phyloP scores from a whole-genome alignment of 768 basidiomycete species.

The Nidula microcarpa region DNA sequence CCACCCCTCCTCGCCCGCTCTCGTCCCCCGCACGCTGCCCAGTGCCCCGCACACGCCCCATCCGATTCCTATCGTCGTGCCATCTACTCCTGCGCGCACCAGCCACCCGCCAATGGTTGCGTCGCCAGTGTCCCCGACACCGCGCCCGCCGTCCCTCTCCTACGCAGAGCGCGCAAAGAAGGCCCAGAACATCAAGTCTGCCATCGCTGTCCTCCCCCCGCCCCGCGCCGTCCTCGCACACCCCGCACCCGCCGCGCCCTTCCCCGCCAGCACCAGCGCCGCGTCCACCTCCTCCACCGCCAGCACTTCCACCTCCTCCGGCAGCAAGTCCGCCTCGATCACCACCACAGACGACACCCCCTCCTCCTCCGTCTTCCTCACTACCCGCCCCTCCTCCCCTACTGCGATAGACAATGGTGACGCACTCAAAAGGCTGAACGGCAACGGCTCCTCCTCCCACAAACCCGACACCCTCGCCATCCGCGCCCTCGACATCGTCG shows the following conservation, averaged over 20 bases:
- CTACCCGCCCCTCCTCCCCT: too few relatives aligned
- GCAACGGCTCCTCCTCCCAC: too few relatives aligned
- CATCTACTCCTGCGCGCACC: background rate
- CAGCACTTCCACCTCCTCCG: conserved; percentile 5
- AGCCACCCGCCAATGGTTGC: conserved; percentile 14
- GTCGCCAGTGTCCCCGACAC: conserved; percentile 11
- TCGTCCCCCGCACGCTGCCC: background rate
- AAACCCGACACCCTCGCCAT: conserved; percentile 7
- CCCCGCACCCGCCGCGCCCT: background rate
- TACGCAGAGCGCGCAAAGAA: conserved; percentile 56
- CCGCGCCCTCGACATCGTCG: conserved; percentile 13
- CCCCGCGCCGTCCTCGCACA: background rate
- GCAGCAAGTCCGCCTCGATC: conserved; percentile 10
- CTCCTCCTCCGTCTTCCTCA: conserved; percentile 1
- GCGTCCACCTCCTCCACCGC: conserved; percentile 1
- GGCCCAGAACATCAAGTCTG: conserved; percentile 33
- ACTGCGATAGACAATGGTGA: too few relatives aligned
- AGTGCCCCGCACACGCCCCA: background rate
- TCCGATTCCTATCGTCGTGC: conserved; percentile 6
- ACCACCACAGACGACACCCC: conserved; percentile 12
- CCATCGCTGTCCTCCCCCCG: conserved; percentile 13
- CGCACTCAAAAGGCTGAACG: too few relatives aligned
- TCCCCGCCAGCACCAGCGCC: conserved; percentile 2
- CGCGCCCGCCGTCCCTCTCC: conserved; percentile 38
- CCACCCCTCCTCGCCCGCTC: background rate